phyloP scores from a whole-genome alignment of 1,284 basidiomycete genomes.

The Fereydounia khargensis region DNA sequence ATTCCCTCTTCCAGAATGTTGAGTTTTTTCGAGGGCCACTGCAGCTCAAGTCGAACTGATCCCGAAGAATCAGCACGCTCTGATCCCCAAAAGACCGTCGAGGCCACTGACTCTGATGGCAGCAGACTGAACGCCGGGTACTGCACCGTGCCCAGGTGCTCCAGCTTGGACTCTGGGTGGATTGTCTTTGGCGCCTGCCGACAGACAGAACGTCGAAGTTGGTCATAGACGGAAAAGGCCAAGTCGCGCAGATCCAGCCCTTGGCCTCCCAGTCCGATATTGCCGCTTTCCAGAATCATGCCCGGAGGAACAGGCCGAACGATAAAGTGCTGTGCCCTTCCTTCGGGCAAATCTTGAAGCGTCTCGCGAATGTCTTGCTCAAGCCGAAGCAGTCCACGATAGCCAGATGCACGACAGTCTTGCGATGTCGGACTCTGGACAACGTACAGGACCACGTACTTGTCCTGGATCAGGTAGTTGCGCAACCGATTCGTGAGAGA shows the following conservation, averaged over 20 bases:
- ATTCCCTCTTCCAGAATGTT: constrained; percentile 18
- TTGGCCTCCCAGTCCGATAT: constrained; percentile 14
- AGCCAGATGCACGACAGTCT: constrained; percentile 6
- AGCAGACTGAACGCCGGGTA: constrained; percentile 32
- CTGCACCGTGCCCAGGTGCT: constrained; percentile 18
- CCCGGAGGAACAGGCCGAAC: constrained; percentile 19
- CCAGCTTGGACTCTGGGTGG: constrained; percentile 16
- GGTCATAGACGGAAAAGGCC: constrained; percentile 34
- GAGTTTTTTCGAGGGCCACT: not conserved
- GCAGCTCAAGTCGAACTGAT: not conserved
- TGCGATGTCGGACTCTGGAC: constrained; percentile 16
- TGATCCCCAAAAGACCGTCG: not conserved
- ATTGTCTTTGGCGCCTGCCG: constrained; percentile 25
- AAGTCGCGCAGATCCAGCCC: constrained; percentile 11
- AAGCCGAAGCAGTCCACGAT: constrained; percentile 17
- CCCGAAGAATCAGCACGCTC: not conserved
- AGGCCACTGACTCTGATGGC: constrained; percentile 8
- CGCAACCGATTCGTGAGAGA: constrained; percentile 21
- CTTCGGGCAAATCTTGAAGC: constrained; percentile 24
- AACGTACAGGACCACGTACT: constrained; percentile 35
- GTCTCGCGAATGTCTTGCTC: constrained; percentile 20
- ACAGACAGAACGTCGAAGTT: constrained; percentile 20
- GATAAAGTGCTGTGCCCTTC: constrained; percentile 22
- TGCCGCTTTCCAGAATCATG: constrained; percentile 27
- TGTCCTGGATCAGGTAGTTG: constrained; percentile 17